phyloP scores from a whole-genome alignment of 805 yeast species.

The Ogataea zsoltii region DNA sequence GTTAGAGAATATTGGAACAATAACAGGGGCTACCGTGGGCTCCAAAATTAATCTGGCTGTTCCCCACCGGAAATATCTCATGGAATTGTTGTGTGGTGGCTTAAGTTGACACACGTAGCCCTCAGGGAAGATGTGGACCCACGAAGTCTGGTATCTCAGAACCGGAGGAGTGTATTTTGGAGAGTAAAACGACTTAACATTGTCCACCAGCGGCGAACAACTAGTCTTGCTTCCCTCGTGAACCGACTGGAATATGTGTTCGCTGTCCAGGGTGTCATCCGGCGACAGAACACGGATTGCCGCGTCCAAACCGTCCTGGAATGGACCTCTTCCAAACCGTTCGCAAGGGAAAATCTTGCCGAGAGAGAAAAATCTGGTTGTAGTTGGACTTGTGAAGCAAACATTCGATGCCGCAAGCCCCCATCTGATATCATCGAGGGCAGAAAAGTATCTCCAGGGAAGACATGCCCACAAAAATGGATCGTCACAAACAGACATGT shows the following conservation, averaged over 20 bases:
- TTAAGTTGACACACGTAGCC: conserved; percentile 86
- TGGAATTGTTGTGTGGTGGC: conserved; percentile 78
- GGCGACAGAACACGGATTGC: conserved; percentile 78
- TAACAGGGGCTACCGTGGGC: conserved; percentile 77
- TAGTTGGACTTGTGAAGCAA: conserved; percentile 63
- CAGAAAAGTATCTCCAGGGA: conserved; percentile 66
- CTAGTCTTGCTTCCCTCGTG: not conserved
- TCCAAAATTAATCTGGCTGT: conserved; percentile 81
- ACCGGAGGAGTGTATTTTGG: conserved; percentile 52
- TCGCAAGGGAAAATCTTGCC: conserved; percentile 89
- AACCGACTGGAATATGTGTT: conserved; percentile 31
- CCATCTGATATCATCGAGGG: conserved; percentile 79
- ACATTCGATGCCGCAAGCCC: conserved; percentile 91
- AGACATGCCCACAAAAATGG: conserved; percentile 87
- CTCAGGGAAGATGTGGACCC: conserved; percentile 96
- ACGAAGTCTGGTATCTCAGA: conserved; percentile 63
- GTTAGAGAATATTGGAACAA: conserved; percentile 80
- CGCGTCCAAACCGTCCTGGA: conserved; percentile 88
- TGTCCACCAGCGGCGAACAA: conserved; percentile 4
- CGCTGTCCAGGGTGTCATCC: conserved; percentile 61
- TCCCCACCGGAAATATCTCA: conserved; percentile 97
- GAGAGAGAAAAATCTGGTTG: conserved; percentile 68
- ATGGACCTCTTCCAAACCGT: conserved; percentile 91
- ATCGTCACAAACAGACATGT: conserved; percentile 89
- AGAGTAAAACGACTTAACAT: conserved; percentile 28